Base-by-base conservation (phyloP, 2,329 filamentous ascomycete species). In the Epichloe festucae region DNA sequence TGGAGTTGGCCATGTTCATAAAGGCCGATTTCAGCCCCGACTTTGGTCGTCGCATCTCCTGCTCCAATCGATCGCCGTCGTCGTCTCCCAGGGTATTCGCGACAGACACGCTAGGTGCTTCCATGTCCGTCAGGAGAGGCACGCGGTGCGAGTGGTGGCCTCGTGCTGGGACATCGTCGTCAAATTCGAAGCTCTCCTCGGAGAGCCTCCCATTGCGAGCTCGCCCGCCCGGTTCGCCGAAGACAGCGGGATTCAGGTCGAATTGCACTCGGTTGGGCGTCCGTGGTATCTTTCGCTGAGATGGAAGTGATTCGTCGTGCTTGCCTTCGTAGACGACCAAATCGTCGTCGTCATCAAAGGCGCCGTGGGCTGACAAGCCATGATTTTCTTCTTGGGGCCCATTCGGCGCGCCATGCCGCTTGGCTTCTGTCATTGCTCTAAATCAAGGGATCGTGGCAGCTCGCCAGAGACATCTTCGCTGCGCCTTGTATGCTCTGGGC, bases 1-100 rank as follows among this genome's bases (percentile, higher is more conserved):
- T 98, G 61, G 87, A 94, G 72, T 98, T 98, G 56, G 93, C 91
- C 93, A 98, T 98, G 70, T 98, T 98, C 89, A 97, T 95, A 60
- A 98, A 97, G 3, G 93, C 91, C 65, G 85, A 88, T 55, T 79
- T 76, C 70, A 97, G 77, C 5, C 86, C 85, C 53, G 88, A 95
- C 70, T 91, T 91, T 46, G 91, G 89, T 52, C 90, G 77, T 41
- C 63, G 62, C 52, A 75, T 73, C 63, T 83, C 78, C 36, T 72
- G 69, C 59, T 77, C 74, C 5, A 74, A 75, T 68, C 73, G 75
- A 42, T 70, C 59, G 27, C 59, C 59, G 5, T 56, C 56, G 50
- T 63, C 60, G 61, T 65, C 64, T 56, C 70, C 69, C 60, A 67
- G 66, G 5, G 66, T 58, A 68, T 84, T 70, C 75, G 77, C 87